Evolutionary conservation across 1,284 basidiomycete genomes (phyloP).

Genomic region (Xerocomus amazonicus): DNA sequence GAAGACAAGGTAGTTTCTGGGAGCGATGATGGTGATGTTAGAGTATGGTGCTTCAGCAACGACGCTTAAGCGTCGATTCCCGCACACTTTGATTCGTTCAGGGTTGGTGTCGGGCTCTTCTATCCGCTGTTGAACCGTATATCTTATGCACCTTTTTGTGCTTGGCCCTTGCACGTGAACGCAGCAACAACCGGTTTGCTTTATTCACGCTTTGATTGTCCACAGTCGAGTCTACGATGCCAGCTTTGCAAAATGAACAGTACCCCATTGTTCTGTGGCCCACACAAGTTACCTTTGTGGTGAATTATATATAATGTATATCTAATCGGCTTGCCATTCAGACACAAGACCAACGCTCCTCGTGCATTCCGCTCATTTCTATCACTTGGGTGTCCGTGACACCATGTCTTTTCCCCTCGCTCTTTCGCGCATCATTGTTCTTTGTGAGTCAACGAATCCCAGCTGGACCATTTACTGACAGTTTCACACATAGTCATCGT

Average conservation of each 20-base stretch:
- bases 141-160: background rate
- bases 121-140: background rate
- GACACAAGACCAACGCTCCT: background rate
- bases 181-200: background rate
- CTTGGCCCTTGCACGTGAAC: background rate
- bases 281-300: conserved; percentile 14
- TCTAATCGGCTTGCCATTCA: background rate
- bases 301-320: conserved; percentile 16
- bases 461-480: background rate
- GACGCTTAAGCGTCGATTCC: conserved; percentile 7
- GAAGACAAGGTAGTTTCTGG: conserved; percentile 97
- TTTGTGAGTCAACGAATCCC: conserved; percentile 17
- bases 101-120: background rate
- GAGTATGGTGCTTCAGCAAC: conserved; percentile 76
- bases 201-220: background rate
- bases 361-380: conserved; percentile 6
- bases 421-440: conserved; percentile 18
- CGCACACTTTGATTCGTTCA: conserved; percentile 1
- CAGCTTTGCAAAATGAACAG: background rate
- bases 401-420: conserved; percentile 27
- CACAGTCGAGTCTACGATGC: background rate
- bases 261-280: conserved; percentile 14
- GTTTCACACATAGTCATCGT: conserved; percentile 17
- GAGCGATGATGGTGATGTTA: conserved; percentile 83
- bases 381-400: conserved; percentile 22